phyloP scores from a whole-genome alignment of 2,329 filamentous ascomycete species.

The Diaporthe ampelina region DNA sequence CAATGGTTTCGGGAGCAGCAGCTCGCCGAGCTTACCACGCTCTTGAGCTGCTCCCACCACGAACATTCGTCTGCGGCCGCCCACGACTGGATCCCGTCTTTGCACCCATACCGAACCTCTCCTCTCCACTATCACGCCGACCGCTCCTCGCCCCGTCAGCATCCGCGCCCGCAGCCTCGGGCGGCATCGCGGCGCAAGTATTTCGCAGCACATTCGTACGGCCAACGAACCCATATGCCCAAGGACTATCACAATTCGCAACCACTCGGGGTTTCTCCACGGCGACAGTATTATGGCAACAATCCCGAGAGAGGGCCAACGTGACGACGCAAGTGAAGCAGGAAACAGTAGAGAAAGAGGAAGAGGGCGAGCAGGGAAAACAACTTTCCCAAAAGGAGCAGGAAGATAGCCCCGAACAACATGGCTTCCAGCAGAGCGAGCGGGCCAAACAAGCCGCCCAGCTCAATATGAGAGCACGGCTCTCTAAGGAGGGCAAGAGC shows the following conservation, averaged over 20 bases:
- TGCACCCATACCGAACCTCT: slow-evolving; percentile 41
- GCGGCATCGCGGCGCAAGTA: slow-evolving; percentile 30
- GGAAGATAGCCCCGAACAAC: slow-evolving; percentile 48
- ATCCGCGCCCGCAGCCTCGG: slow-evolving; percentile 9
- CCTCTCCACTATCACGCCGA: not conserved
- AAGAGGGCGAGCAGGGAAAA: slow-evolving; percentile 42
- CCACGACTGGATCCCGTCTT: slow-evolving; percentile 4
- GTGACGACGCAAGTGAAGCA: slow-evolving; percentile 38
- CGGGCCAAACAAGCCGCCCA: slow-evolving; percentile 86
- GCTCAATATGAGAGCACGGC: slow-evolving; percentile 87
- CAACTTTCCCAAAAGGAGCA: slow-evolving; percentile 51
- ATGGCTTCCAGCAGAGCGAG: slow-evolving; percentile 76
- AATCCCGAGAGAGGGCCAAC: slow-evolving; percentile 40
- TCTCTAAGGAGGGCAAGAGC: slow-evolving; percentile 84
- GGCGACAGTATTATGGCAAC: slow-evolving; percentile 41
- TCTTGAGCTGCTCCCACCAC: slow-evolving; percentile 59
- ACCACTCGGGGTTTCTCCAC: slow-evolving; percentile 47
- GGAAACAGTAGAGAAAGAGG: slow-evolving; percentile 26
- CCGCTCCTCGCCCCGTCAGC: not conserved
- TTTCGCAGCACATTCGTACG: slow-evolving; percentile 38
- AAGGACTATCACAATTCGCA: slow-evolving; percentile 40
- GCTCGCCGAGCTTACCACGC: slow-evolving; percentile 55
- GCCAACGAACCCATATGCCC: slow-evolving; percentile 39
- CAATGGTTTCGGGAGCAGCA: slow-evolving; percentile 63
- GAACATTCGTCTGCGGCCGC: slow-evolving; percentile 52